These are phyloP conservation scores for Aureoboletus auriporus DNA, from an alignment of 768 basidiomycete genomes.

Conservation along the genomic window DNA sequence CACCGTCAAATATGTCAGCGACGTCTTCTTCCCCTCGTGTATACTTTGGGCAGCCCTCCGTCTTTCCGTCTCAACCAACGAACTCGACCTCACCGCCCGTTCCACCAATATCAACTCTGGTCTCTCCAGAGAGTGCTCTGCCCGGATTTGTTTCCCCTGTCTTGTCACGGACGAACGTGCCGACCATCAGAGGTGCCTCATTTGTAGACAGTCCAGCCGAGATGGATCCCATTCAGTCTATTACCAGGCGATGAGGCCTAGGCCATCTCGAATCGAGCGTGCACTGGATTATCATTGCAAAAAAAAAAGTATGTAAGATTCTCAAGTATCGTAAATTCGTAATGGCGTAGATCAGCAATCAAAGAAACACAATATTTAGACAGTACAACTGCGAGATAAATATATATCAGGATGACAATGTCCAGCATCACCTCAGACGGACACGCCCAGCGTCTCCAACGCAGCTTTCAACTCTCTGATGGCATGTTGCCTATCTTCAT, in stretches of 20 bases:
- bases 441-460: slow-evolving; percentile 59
- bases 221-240: slow-evolving; percentile 14
- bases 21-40: slow-evolving; percentile 8
- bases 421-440: slow-evolving; percentile 10
- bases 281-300: slow-evolving; percentile 1
- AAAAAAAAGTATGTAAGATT: neutral
- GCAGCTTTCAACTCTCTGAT: slow-evolving; percentile 78
- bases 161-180: slow-evolving; percentile 6
- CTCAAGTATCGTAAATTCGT: neutral
- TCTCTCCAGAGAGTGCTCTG: neutral
- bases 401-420: neutral
- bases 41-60: slow-evolving; percentile 1
- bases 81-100: slow-evolving; percentile 10
- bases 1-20: slow-evolving; percentile 19
- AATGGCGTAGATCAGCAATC: neutral
- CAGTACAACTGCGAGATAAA: slow-evolving; percentile 8
- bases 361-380: neutral
- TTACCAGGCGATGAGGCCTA: neutral
- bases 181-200: slow-evolving; percentile 19
- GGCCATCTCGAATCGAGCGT: too few relatives aligned
- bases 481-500: slow-evolving; percentile 89
- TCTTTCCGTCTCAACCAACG: slow-evolving; percentile 4
- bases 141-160: slow-evolving; percentile 7
- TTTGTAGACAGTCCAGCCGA: slow-evolving; percentile 32
- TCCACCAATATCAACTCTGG: slow-evolving; percentile 21